Conservation (phyloP, 2,329 filamentous ascomycete species). For the Plenodomus biglobosus region DNA sequence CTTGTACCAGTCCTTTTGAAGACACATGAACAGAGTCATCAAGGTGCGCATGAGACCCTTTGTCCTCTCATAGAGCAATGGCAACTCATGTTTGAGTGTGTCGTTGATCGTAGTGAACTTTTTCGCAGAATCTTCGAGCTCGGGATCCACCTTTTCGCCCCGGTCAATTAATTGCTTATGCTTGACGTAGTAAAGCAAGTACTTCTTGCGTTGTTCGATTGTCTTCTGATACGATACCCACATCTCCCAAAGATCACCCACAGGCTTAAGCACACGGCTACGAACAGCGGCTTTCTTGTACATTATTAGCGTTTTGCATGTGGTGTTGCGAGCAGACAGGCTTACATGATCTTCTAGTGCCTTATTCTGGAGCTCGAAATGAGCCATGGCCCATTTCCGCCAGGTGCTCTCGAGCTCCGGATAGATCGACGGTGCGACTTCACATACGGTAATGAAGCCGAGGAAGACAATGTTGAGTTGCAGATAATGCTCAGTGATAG, state of each 20-base stretch:
- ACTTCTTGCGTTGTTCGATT: constrained; percentile 93
- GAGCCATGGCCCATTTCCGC: constrained; percentile 84
- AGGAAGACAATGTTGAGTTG: constrained; percentile 78
- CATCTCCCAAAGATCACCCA: constrained; percentile 73
- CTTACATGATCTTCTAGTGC: constrained; percentile 82
- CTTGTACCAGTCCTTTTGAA: constrained; percentile 80
- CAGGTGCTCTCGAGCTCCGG: constrained; percentile 92
- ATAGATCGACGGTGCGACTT: constrained; percentile 60
- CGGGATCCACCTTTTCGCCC: constrained; percentile 85
- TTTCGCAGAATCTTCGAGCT: constrained; percentile 79
- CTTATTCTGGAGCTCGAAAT: constrained; percentile 81
- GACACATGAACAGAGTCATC: constrained; percentile 77
- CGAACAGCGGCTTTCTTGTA: constrained; percentile 64
- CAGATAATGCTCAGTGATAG: constrained; percentile 75
- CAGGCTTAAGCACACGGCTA: constrained; percentile 81
- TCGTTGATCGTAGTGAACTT: constrained; percentile 91
- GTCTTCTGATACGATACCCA: constrained; percentile 83
- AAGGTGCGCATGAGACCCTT: constrained; percentile 82
- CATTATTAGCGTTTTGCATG: constrained; percentile 14
- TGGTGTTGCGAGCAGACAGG: constrained; percentile 3
- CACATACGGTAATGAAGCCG: constrained; percentile 81
- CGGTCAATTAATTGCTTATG: constrained; percentile 74
- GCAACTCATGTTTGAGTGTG: constrained; percentile 88
- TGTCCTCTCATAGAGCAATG: constrained; percentile 77
- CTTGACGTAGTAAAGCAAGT: constrained; percentile 84